These are phyloP conservation scores for Calcarisporium arbuscula DNA, from an alignment of 2,329 filamentous ascomycete species.

Conservation along the genomic window DNA sequence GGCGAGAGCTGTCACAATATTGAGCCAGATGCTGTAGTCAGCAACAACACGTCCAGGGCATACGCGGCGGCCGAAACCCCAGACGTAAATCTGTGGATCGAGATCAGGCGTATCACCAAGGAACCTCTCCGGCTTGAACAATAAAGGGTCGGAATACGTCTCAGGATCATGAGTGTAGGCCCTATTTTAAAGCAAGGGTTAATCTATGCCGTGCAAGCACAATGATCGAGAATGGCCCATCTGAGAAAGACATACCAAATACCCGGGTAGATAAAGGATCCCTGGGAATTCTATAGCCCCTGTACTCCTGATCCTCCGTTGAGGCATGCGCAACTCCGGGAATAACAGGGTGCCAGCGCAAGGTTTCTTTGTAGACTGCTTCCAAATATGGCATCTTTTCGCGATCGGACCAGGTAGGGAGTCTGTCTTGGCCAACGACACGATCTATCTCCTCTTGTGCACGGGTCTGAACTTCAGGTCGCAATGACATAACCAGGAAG, in stretches of 20 bases:
- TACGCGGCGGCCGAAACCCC: conserved; percentile 7
- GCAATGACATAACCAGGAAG: conserved; percentile 5
- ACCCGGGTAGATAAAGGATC: background rate
- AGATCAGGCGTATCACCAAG: conserved; percentile 6
- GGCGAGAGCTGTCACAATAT: background rate
- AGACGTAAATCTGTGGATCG: conserved; percentile 1
- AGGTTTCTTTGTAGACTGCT: conserved; percentile 18
- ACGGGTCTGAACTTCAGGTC: conserved; percentile 7
- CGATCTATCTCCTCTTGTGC: conserved; percentile 11
- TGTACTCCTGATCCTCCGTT: background rate
- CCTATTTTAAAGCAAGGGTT: no score
- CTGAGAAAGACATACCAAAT: conserved; percentile 3
- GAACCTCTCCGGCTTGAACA: conserved; percentile 6
- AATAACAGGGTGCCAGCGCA: conserved; percentile 11
- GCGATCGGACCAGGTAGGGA: conserved; percentile 10
- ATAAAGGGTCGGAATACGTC: background rate
- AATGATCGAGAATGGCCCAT: background rate
- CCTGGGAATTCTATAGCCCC: conserved; percentile 5
- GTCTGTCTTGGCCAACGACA: conserved; percentile 13
- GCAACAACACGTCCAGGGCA: conserved; percentile 6
- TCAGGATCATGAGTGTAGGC: conserved; percentile 38
- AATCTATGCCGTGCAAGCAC: background rate
- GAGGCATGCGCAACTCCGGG: background rate
- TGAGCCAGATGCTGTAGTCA: conserved; percentile 1
- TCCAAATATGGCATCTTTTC: conserved; percentile 16